phyloP scores from a whole-genome alignment of 2,329 filamentous ascomycete species.

The Sporothrix phasma region DNA sequence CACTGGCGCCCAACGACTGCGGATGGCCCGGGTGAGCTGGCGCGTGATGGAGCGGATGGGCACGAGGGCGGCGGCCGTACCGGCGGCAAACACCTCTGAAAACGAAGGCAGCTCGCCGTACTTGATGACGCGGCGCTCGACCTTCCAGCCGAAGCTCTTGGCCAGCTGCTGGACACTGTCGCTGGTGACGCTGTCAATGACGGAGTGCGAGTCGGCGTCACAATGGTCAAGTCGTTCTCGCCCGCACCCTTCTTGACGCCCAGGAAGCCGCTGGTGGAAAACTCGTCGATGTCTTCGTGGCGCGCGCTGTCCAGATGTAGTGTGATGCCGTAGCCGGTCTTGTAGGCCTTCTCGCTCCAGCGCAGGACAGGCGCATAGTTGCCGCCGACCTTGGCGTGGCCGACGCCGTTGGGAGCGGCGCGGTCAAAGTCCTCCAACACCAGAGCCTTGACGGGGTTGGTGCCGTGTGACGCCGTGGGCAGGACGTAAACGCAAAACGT shows the following conservation, averaged over 20 bases:
- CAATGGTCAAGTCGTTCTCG: constrained; percentile 52
- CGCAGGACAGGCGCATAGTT: constrained; percentile 91
- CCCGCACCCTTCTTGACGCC: constrained; percentile 52
- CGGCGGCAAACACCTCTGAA: constrained; percentile 79
- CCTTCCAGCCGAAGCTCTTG: constrained; percentile 68
- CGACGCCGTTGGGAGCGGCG: constrained; percentile 81
- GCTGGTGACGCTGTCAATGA: constrained; percentile 79
- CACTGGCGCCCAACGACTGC: constrained; percentile 29
- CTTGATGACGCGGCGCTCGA: constrained; percentile 66
- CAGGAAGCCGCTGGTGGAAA: constrained; percentile 88
- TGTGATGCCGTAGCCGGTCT: constrained; percentile 83
- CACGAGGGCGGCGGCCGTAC: constrained; percentile 83
- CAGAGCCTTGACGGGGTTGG: constrained; percentile 74
- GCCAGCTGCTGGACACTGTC: constrained; percentile 70
- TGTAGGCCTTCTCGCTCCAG: constrained; percentile 72
- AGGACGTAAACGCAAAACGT: constrained; percentile 83
- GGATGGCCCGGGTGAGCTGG: constrained; percentile 32
- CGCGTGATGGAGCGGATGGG: constrained; percentile 87
- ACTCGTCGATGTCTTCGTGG: constrained; percentile 84
- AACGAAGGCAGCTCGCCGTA: constrained; percentile 47
- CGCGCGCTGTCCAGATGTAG: constrained; percentile 82
- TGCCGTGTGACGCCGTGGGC: constrained; percentile 91
- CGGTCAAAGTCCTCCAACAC: constrained; percentile 92
- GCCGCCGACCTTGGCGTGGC: constrained; percentile 85
- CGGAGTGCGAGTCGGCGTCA: constrained; percentile 82